Evolutionary conservation across 2,329 filamentous ascomycete species (phyloP), one percentile per base, ranked within the genome.

Genomic region (Alternaria burnsii): DNA sequence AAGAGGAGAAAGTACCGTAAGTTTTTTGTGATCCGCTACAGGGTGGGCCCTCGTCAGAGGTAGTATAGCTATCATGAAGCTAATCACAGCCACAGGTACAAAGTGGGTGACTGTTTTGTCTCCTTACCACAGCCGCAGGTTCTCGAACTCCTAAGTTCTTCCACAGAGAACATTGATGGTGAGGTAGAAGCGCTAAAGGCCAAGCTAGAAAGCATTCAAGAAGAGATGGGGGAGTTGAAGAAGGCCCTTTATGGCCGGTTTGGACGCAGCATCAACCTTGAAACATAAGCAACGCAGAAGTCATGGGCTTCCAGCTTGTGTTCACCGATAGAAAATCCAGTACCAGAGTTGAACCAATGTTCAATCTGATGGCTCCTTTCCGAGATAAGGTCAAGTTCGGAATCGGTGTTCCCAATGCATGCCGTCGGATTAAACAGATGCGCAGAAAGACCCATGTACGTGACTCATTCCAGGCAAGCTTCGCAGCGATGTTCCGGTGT

Each of bases 41-140:
- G 16, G 16, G 5, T 10, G 12, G 8, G n/a, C 38, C 11, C 12
- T 40, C 18, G 20, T 41, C n/a, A 26, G 41, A 47, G 12, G 10
- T 26, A 16, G 22, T 40, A n/a, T 28, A 22, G 36, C 16, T 48
- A 9, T 16, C 16, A 8, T 30, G 3, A 40, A 28, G 36, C 36
- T 36, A 32, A 53, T 44, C 54, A 30, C 7, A 20, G 32, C 28
- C 30, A 32, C 76, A 97, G 94, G 59, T 98, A 98, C 84, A 97
- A 97, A 82, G 92, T 99, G 59, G 95, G 95, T 67, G 95, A 98
- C 79, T 92, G 93, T 6, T 99, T 98, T 82, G 91, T 98, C 79
- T 91, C 93, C 60, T 82, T 99, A 53, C 89, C 91, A 9, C 86
- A 97, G 16, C 82, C 89, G 50, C 91, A 97, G 76, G 95, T 95